These are phyloP conservation scores for Euphorbia lathyris DNA, from an alignment of 345 rosid species.

Conservation along the genomic window DNA sequence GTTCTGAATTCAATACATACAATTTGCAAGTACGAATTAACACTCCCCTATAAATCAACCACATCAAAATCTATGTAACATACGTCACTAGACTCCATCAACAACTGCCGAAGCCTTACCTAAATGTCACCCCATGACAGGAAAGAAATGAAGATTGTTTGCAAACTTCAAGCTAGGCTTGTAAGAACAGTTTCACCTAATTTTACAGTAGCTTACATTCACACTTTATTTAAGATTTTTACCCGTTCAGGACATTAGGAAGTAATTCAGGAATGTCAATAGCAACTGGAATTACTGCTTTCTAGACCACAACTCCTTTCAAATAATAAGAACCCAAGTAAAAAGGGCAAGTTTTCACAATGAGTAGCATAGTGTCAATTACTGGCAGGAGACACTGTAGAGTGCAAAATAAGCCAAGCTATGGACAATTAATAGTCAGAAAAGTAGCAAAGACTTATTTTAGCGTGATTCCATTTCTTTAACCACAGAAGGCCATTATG, in stretches of 20 bases:
- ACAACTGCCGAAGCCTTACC: background rate
- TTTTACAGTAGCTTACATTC: background rate
- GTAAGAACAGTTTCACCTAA: background rate
- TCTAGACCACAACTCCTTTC: background rate
- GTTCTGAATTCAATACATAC: background rate
- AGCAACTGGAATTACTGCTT: background rate
- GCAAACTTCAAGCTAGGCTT: background rate
- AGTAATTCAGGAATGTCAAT: background rate
- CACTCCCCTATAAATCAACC: background rate
- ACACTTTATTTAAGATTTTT: background rate
- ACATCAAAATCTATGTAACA: background rate
- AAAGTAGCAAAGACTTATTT: background rate
- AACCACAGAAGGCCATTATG: background rate
- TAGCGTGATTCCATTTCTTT: conserved; percentile 1
- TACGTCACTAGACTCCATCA: background rate
- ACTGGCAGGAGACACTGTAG: background rate
- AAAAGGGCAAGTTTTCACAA: background rate
- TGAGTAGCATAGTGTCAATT: background rate
- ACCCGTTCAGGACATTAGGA: background rate
- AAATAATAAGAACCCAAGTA: background rate
- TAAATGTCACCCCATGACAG: background rate
- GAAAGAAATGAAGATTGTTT: background rate
- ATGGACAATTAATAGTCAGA: conserved; percentile 1
- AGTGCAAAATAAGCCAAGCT: background rate
- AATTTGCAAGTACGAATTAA: background rate